These are phyloP conservation scores for Xylaria sp. DNA, from an alignment of 2,329 filamentous ascomycete genomes.

Conservation along the genomic window DNA sequence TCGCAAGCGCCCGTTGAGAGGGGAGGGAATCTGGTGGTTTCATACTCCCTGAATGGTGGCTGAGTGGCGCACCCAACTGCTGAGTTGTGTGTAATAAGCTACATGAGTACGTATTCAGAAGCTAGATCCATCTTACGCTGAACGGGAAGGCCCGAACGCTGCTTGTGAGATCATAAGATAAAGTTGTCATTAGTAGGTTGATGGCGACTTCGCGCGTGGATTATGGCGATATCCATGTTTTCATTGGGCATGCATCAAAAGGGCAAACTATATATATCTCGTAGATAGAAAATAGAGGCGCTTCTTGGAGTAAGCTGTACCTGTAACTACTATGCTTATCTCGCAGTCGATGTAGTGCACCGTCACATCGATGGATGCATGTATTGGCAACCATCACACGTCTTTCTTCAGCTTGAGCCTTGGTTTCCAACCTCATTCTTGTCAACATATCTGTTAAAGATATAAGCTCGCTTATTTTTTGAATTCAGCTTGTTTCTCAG, in stretches of 20 bases:
- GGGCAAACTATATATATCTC: background rate
- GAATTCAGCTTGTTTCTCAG: background rate
- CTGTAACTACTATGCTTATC: slow-evolving; percentile 1
- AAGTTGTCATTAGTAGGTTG: no score
- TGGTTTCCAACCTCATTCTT: background rate
- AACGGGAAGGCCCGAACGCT: no score
- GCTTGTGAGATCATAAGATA: background rate
- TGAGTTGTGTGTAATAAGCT: background rate
- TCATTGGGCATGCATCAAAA: background rate
- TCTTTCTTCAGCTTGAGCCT: slow-evolving; percentile 1
- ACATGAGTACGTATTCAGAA: background rate
- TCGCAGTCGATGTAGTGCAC: slow-evolving; percentile 9
- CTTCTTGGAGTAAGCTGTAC: background rate
- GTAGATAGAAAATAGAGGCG: background rate
- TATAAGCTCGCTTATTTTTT: no score
- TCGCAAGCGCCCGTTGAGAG: slow-evolving; percentile 2
- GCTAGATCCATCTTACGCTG: background rate
- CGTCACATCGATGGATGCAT: slow-evolving; percentile 12
- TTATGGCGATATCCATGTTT: background rate
- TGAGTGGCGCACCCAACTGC: background rate
- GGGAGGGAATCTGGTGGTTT: background rate
- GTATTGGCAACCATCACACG: background rate
- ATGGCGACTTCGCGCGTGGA: background rate
- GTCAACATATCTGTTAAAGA: no score
- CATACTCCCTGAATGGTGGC: background rate